Conservation (phyloP, 768 basidiomycete genomes). For the Phaffia australis region DNA sequence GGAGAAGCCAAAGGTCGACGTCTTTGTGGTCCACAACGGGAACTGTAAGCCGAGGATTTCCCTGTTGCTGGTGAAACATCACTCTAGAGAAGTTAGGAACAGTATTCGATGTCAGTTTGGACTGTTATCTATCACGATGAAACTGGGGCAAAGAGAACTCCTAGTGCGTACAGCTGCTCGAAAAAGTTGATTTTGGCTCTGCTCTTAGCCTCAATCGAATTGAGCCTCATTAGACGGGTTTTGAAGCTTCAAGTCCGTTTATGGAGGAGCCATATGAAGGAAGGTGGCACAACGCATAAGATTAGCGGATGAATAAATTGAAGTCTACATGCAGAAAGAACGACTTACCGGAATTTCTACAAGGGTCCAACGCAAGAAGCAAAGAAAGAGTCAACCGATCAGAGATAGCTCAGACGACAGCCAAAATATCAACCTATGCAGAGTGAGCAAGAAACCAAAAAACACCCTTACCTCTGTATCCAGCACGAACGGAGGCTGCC, state of each 20-base stretch:
- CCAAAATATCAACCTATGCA: neutral
- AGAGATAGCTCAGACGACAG: neutral
- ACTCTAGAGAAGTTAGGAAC: neutral
- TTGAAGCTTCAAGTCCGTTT: conserved; percentile 80
- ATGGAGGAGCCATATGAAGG: conserved; percentile 14
- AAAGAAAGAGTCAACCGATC: neutral
- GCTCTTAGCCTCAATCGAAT: conserved; percentile 93
- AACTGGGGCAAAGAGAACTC: neutral
- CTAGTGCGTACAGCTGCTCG: conserved; percentile 65
- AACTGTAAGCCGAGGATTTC: conserved; percentile 76
- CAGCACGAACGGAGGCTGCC: conserved; percentile 93
- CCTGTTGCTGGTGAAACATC: conserved; percentile 91
- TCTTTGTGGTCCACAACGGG: conserved; percentile 88
- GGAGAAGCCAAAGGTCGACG: conserved; percentile 82
- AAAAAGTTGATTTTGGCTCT: conserved; percentile 94
- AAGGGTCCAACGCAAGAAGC: neutral
- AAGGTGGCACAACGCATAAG: neutral
- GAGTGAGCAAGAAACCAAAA: neutral
- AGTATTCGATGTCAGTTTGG: too few species aligned
- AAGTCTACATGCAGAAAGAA: neutral
- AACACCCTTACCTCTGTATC: conserved; percentile 67
- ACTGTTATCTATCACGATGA: too few species aligned
- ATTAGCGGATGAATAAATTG: too few species aligned
- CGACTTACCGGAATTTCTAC: conserved; percentile 18
- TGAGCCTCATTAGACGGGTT: conserved; percentile 85